phyloP scores from a whole-genome alignment of 2,329 filamentous ascomycete species.

The Geosmithia flava region DNA sequence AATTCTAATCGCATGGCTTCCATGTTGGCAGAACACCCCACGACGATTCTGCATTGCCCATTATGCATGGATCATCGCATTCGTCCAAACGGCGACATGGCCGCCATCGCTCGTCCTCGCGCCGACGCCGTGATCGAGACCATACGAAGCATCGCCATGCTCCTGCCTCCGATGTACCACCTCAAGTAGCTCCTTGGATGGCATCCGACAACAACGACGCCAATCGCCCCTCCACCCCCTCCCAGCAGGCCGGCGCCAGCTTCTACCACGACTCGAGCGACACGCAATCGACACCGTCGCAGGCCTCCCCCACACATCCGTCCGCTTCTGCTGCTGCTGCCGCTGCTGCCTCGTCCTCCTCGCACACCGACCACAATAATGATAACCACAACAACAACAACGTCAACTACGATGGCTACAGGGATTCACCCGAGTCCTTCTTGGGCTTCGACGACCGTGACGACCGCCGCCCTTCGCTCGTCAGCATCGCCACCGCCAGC shows the following conservation, averaged over 20 bases:
- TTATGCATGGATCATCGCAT: too few relatives aligned
- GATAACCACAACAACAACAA: background rate
- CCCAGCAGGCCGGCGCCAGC: slow-evolving; percentile 34
- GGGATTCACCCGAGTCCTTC: slow-evolving; percentile 45
- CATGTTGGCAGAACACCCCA: too few relatives aligned
- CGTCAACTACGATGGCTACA: slow-evolving; percentile 23
- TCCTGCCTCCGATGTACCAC: background rate
- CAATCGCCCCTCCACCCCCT: slow-evolving; percentile 29
- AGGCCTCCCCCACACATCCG: slow-evolving; percentile 55
- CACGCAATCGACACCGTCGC: slow-evolving; percentile 47
- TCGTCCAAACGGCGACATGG: too few relatives aligned
- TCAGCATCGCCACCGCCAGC: slow-evolving; percentile 69
- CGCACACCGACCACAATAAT: too few relatives aligned
- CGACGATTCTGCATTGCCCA: too few relatives aligned
- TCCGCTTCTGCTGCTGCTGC: slow-evolving; percentile 13
- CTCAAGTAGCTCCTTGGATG: background rate
- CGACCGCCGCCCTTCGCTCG: slow-evolving; percentile 73
- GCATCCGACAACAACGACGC: background rate
- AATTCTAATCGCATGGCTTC: too few relatives aligned
- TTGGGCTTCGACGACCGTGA: slow-evolving; percentile 39
- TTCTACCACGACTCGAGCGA: slow-evolving; percentile 72
- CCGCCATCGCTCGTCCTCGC: too few relatives aligned
- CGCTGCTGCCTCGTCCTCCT: slow-evolving; percentile 3
- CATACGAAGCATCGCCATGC: too few relatives aligned
- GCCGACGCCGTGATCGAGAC: too few relatives aligned